Conservation (phyloP, 495 filamentous ascomycete species). For the Hypoxylon fuscum region DNA sequence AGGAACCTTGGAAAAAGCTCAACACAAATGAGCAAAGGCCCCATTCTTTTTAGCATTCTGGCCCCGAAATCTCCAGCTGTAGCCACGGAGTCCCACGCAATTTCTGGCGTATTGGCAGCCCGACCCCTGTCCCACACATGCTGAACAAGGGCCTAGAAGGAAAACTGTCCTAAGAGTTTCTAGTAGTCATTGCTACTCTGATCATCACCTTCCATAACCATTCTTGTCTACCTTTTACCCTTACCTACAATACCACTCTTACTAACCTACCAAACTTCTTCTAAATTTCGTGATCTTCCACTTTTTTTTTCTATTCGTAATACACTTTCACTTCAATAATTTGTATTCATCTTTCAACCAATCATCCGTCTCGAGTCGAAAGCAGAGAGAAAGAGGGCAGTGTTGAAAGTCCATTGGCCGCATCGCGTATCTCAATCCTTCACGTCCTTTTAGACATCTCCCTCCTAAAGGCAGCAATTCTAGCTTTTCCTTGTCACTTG, state of each 20-base stretch:
- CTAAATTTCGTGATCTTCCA: conserved; percentile 23
- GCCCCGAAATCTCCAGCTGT: conserved; percentile 27
- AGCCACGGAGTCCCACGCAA: conserved; percentile 11
- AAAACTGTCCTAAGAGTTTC: background rate
- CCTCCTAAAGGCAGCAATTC: conserved; percentile 35
- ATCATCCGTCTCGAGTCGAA: conserved; percentile 15
- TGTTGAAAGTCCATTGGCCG: conserved; percentile 17
- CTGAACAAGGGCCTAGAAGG: background rate
- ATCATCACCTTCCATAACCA: conserved; percentile 35
- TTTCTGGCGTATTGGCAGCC: background rate
- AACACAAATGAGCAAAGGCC: conserved; percentile 20
- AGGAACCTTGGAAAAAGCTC: conserved; percentile 22
- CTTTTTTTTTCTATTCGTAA: conserved; percentile 31
- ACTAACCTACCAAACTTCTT: conserved; percentile 11
- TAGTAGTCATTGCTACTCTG: conserved; percentile 6
- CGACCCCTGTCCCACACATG: background rate
- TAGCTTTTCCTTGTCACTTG: conserved; percentile 28
- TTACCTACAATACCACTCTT: conserved; percentile 8
- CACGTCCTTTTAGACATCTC: conserved; percentile 17
- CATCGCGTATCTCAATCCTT: conserved; percentile 13
- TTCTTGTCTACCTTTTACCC: conserved; percentile 17
- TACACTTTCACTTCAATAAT: conserved; percentile 36
- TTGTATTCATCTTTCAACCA: conserved; percentile 31
- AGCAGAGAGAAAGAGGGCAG: background rate
- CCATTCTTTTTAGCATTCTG: background rate